Percentiles rank a stretch among this genome's conserved stretches.
phyloP scores from a whole-genome alignment of 2,329 filamentous ascomycete genomes.

The Leptosphaerulina australis region DNA sequence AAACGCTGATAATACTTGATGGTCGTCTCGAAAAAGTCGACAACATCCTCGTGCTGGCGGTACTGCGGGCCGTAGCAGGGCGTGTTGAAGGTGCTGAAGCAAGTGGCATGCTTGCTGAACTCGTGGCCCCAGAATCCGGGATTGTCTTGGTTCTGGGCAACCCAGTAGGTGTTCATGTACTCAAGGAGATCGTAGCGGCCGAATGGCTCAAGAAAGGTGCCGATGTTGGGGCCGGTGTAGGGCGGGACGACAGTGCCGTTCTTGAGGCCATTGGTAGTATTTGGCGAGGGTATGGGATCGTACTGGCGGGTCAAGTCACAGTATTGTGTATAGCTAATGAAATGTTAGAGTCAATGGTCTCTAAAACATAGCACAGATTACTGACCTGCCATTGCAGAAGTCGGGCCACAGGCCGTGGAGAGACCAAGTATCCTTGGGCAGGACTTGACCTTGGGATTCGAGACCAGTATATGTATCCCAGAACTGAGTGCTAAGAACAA shows the following conservation, averaged over 20 bases:
- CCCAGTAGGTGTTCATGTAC: constrained; percentile 72
- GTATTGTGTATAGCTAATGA: constrained; percentile 64
- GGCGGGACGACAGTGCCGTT: constrained; percentile 60
- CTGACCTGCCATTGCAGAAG: constrained; percentile 65
- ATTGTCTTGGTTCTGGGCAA: constrained; percentile 63
- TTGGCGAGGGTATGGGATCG: constrained; percentile 65
- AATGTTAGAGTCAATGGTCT: neutral
- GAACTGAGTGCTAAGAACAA: constrained; percentile 67
- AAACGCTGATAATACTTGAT: constrained; percentile 63
- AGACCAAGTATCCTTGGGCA: constrained; percentile 64
- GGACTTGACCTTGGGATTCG: constrained; percentile 62
- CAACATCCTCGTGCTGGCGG: constrained; percentile 62
- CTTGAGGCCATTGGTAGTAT: constrained; percentile 65
- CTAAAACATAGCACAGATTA: constrained; percentile 34
- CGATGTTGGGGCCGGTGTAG: constrained; percentile 64
- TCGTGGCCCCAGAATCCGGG: constrained; percentile 69
- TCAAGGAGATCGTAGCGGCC: constrained; percentile 65
- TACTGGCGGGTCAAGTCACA: constrained; percentile 70
- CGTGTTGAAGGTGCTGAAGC: constrained; percentile 68
- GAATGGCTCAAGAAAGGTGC: constrained; percentile 63
- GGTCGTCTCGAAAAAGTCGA: constrained; percentile 68
- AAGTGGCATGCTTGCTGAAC: constrained; percentile 71
- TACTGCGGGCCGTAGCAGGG: constrained; percentile 69
- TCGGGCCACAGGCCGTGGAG: constrained; percentile 62
- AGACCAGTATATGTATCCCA: constrained; percentile 69